phyloP scores from a whole-genome alignment of 1,284 basidiomycete species.

The Tremellales sp. region DNA sequence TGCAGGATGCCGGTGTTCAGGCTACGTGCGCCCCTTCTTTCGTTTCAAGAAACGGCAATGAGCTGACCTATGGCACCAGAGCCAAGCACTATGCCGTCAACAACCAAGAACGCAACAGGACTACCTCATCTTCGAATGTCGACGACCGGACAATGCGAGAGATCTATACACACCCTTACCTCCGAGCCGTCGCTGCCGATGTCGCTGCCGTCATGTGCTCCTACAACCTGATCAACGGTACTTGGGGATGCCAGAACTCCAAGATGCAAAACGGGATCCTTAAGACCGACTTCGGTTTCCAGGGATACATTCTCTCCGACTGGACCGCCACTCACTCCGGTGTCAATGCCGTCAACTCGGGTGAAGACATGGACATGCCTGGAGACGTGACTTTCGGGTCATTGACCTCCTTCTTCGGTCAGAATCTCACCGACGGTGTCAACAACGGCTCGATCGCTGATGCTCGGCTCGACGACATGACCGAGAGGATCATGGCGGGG shows the following conservation, averaged over 20 bases:
- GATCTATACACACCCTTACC: constrained; percentile 55
- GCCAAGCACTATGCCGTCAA: constrained; percentile 64
- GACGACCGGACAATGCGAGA: constrained; percentile 65
- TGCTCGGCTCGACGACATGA: constrained; percentile 61
- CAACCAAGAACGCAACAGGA: constrained; percentile 45
- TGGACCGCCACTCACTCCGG: constrained; percentile 63
- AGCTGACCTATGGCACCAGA: constrained; percentile 20
- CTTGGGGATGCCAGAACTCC: constrained; percentile 65
- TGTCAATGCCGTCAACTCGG: constrained; percentile 53
- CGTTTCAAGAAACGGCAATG: not conserved
- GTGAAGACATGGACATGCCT: constrained; percentile 63
- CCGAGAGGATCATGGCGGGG: constrained; percentile 59
- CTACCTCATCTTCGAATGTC: constrained; percentile 61
- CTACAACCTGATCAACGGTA: constrained; percentile 59
- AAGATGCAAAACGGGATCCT: constrained; percentile 64
- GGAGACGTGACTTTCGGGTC: constrained; percentile 58
- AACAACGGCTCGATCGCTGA: constrained; percentile 56
- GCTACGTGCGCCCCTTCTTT: constrained; percentile 31
- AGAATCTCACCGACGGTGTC: constrained; percentile 55
- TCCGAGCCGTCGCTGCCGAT: constrained; percentile 69
- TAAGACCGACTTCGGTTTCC: constrained; percentile 72
- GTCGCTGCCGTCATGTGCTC: constrained; percentile 75
- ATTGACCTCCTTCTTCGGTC: constrained; percentile 54
- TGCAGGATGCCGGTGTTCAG: constrained; percentile 67
- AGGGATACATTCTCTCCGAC: constrained; percentile 66